Evolutionary conservation across 2,329 filamentous ascomycete genomes (phyloP).

Genomic region (Leptodontidium sp.): DNA sequence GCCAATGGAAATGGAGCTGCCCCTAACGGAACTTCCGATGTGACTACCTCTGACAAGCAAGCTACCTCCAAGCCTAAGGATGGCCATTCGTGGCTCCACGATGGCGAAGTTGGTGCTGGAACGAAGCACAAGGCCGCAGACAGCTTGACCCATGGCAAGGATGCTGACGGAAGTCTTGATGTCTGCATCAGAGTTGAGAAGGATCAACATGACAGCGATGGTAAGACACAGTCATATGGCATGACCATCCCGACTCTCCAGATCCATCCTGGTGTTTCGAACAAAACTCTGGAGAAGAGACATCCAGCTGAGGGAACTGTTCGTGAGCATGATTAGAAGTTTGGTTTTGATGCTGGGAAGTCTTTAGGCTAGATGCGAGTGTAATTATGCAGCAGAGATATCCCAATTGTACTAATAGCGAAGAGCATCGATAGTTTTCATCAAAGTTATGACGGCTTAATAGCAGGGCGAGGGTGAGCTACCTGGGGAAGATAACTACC

Average conservation of each 20-base stretch:
- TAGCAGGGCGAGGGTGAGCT: too few relatives aligned
- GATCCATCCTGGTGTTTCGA: constrained; percentile 27
- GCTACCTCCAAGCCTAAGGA: constrained; percentile 59
- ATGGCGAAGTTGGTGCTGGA: constrained; percentile 80
- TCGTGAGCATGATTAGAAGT: background rate
- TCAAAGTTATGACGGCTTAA: background rate
- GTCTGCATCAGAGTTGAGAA: constrained; percentile 88
- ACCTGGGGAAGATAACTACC: too few relatives aligned
- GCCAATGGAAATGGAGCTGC: constrained; percentile 27
- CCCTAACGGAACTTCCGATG: constrained; percentile 21
- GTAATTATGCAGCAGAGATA: constrained; percentile 20
- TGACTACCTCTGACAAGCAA: constrained; percentile 31
- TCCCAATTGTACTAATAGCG: constrained; percentile 23
- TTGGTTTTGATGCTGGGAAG: background rate
- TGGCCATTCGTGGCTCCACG: constrained; percentile 75
- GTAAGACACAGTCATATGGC: constrained; percentile 83
- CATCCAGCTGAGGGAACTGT: constrained; percentile 29
- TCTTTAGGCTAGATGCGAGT: constrained; percentile 5
- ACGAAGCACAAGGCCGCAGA: constrained; percentile 78
- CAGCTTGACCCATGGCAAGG: constrained; percentile 60
- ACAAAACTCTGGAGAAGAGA: constrained; percentile 33
- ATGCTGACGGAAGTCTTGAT: constrained; percentile 72
- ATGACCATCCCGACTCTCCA: constrained; percentile 74
- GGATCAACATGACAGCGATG: constrained; percentile 81
- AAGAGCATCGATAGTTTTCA: background rate